Evolutionary conservation across 2,329 filamentous ascomycete genomes (phyloP).

Genomic region (Exophiala oligosperma): DNA sequence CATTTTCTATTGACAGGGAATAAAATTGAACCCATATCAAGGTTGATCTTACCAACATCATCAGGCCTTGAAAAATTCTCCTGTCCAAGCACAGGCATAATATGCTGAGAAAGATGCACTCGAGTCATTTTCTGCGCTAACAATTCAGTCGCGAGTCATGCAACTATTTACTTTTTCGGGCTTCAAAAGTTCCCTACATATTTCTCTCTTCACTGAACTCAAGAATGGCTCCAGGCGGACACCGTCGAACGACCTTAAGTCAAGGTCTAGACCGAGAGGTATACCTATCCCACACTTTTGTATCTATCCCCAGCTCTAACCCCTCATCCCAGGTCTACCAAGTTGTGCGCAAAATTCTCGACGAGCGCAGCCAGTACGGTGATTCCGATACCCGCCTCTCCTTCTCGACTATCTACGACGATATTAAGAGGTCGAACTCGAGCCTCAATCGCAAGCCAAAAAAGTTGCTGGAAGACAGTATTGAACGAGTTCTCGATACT

Average conservation of each 20-base stretch:
- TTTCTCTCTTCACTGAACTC: neutral
- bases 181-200: neutral
- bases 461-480: conserved; percentile 76
- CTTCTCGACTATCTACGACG: conserved; percentile 70
- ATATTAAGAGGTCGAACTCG: conserved; percentile 82
- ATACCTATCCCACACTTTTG: conserved; percentile 8
- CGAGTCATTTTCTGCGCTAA: neutral
- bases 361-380: conserved; percentile 59
- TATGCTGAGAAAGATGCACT: neutral
- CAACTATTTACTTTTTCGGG: neutral
- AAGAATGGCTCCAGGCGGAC: conserved; percentile 40
- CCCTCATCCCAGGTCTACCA: conserved; percentile 62
- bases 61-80: too few relatives aligned
- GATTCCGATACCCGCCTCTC: conserved; percentile 44
- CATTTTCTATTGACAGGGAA: too few relatives aligned
- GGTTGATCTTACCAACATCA: too few relatives aligned
- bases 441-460: conserved; percentile 81
- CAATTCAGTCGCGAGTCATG: neutral
- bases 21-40: too few relatives aligned
- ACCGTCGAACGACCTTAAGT: conserved; percentile 50
- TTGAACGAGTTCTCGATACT: conserved; percentile 76
- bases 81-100: too few relatives aligned
- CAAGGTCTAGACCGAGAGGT: conserved; percentile 65
- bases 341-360: conserved; percentile 73
- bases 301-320: neutral